Evolutionary conservation across 495 filamentous ascomycete species (phyloP), one percentile per base, ranked within the genome.

Genomic region (Ramalina intermedia): DNA sequence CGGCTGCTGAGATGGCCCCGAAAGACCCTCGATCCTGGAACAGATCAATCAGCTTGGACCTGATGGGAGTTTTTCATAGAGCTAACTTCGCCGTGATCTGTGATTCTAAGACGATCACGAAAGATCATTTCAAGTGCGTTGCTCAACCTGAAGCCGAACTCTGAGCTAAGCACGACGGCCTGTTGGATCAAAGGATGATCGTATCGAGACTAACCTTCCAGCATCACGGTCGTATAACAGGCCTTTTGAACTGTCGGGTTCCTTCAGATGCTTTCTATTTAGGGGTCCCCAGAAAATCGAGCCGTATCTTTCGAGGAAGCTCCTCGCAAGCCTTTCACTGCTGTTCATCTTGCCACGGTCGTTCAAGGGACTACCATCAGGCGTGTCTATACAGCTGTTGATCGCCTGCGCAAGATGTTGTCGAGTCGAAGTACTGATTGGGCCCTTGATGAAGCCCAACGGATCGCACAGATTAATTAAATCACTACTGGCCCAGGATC

Each of bases 171-270:
- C 20, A 3, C 7, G 21, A 33, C 3, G 9, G 5, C 13, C 35
- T n/a, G 13, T 14, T 20, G 16, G 23, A n/a, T 33, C 5, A 27
- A 4, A 18, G 20, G 1, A 8, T 13, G 5, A 0, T 14, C 45
- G 49, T 41, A 6, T 44, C 16, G 39, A 41, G 20, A n/a, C 12
- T 11, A 1, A 13, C 17, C 46, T 33, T 21, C 13, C n/a, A 27
- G 35, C 11, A 33, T 53, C 51, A 13, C 46, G 39, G 16, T 39
- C 20, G 6, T 35, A 53, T 2, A 45, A 38, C n/a, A 35, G 49
- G n/a, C 46, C 46, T 21, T 46, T 49, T 0, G 1, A 3, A 18
- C 23, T 6, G 7, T 49, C 41, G 18, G 20, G 1, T 33, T 53
- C 46, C 13, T 16, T 17, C 1, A 53, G 46, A 41, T 41, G 21